Conservation (phyloP, 306 rosid species). For the Medicago ruthenica region DNA sequence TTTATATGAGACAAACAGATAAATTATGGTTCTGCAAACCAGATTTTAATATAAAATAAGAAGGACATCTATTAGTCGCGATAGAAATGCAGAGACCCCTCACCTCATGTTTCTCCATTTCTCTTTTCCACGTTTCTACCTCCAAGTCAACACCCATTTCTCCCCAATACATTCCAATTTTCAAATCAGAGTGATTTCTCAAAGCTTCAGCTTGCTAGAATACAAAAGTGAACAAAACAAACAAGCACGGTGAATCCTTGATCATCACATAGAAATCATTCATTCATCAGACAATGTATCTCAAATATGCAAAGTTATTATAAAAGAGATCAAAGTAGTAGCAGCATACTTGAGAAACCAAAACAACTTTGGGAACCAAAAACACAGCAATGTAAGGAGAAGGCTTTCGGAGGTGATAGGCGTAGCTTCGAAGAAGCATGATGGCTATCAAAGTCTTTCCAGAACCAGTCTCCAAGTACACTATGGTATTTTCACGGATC, state of each 20-base stretch:
- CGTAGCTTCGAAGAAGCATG: slow-evolving; percentile 85
- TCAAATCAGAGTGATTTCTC: slow-evolving; percentile 67
- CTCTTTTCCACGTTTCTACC: slow-evolving; percentile 61
- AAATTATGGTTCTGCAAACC: not conserved
- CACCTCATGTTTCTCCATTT: slow-evolving; percentile 72
- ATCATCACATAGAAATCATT: not conserved
- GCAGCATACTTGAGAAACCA: slow-evolving; percentile 72
- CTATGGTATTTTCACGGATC: slow-evolving; percentile 65
- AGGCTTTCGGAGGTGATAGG: slow-evolving; percentile 73
- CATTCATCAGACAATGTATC: not conserved
- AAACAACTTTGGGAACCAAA: slow-evolving; percentile 84
- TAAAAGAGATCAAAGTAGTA: slow-evolving; percentile 4
- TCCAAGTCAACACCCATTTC: slow-evolving; percentile 71
- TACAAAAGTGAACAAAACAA: slow-evolving; percentile 12
- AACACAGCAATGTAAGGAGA: slow-evolving; percentile 68
- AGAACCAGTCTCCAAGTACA: slow-evolving; percentile 85
- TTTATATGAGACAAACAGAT: not conserved
- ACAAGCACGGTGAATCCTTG: slow-evolving; percentile 2
- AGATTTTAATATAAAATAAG: slow-evolving; percentile 6
- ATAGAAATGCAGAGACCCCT: slow-evolving; percentile 27
- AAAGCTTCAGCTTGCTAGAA: slow-evolving; percentile 83
- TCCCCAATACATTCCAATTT: slow-evolving; percentile 78
- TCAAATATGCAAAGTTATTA: not conserved
- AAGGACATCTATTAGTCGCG: not conserved
- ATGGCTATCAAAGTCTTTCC: slow-evolving; percentile 91